Evolutionary conservation across 805 yeast genomes (phyloP).

Genomic region (Crinitomyces ghanaensis): DNA sequence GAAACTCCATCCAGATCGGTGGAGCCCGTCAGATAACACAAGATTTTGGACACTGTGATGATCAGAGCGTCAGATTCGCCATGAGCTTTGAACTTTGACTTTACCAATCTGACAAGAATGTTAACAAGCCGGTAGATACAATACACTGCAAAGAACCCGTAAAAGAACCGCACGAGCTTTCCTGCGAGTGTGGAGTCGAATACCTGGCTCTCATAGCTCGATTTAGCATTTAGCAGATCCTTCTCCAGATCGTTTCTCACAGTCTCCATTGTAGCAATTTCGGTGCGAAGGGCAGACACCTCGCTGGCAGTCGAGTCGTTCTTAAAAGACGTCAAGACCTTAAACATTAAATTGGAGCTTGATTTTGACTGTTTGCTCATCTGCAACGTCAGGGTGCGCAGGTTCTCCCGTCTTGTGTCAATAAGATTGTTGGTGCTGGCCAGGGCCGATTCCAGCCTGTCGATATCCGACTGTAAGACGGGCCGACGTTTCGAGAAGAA

Average conservation of each 20-base stretch:
- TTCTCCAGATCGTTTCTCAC: constrained; percentile 23
- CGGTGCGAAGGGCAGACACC: constrained; percentile 17
- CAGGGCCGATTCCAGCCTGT: constrained; percentile 22
- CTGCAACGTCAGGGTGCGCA: constrained; percentile 4
- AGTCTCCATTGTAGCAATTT: constrained; percentile 25
- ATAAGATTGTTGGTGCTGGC: constrained; percentile 23
- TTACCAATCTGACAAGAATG: constrained; percentile 13
- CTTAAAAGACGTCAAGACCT: constrained; percentile 17
- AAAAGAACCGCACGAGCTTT: constrained; percentile 16
- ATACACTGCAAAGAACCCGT: constrained; percentile 27
- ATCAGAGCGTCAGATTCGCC: constrained; percentile 19
- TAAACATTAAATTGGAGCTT: constrained; percentile 21
- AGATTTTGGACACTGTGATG: constrained; percentile 17
- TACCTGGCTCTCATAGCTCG: constrained; percentile 18
- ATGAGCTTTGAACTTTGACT: not conserved
- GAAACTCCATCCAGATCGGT: constrained; percentile 27
- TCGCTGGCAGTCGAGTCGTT: constrained; percentile 16
- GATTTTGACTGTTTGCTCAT: constrained; percentile 7
- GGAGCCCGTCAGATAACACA: constrained; percentile 7
- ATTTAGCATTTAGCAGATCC: constrained; percentile 21
- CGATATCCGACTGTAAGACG: constrained; percentile 22
- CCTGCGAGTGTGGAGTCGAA: constrained; percentile 24
- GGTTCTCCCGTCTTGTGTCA: constrained; percentile 15
- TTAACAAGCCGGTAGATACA: constrained; percentile 31
- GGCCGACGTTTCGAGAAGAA: constrained; percentile 20